phyloP scores from a whole-genome alignment of 1,284 basidiomycete genomes.

The Psilocybe mexicana region DNA sequence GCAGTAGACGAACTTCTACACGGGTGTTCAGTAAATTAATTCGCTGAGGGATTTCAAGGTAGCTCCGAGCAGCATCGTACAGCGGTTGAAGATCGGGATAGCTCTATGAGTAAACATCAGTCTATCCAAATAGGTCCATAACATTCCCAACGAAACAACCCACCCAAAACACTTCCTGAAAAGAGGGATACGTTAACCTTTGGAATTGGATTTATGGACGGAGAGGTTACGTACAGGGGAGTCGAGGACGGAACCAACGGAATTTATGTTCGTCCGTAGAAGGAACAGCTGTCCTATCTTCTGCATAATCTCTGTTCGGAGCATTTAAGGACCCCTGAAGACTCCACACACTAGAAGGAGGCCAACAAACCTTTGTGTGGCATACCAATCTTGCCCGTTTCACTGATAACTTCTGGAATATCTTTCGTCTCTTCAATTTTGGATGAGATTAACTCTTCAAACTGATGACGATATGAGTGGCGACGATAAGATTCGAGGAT shows the following conservation, averaged over 20 bases:
- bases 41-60: constrained; percentile 93
- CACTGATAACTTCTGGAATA: constrained; percentile 90
- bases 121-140: neutral
- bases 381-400: constrained; percentile 94
- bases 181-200: neutral
- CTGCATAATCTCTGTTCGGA: constrained; percentile 86
- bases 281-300: constrained; percentile 96
- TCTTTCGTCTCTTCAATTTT: constrained; percentile 98
- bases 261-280: constrained; percentile 91
- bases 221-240: constrained; percentile 69
- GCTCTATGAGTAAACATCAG: constrained; percentile 45
- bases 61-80: constrained; percentile 91
- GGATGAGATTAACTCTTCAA: constrained; percentile 89
- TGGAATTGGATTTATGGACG: constrained; percentile 4
- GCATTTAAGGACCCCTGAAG: constrained; percentile 1
- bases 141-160: constrained; percentile 21
- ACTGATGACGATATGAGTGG: constrained; percentile 41
- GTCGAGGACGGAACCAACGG: constrained; percentile 93
- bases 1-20: constrained; percentile 65
- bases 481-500: neutral
- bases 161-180: constrained; percentile 92
- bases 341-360: neutral
- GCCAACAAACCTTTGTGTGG: constrained; percentile 61
- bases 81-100: constrained; percentile 94
- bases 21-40: constrained; percentile 93